These are phyloP conservation scores for Parafenestella ontariensis DNA, from an alignment of 2,329 filamentous ascomycete genomes.

Conservation along the genomic window DNA sequence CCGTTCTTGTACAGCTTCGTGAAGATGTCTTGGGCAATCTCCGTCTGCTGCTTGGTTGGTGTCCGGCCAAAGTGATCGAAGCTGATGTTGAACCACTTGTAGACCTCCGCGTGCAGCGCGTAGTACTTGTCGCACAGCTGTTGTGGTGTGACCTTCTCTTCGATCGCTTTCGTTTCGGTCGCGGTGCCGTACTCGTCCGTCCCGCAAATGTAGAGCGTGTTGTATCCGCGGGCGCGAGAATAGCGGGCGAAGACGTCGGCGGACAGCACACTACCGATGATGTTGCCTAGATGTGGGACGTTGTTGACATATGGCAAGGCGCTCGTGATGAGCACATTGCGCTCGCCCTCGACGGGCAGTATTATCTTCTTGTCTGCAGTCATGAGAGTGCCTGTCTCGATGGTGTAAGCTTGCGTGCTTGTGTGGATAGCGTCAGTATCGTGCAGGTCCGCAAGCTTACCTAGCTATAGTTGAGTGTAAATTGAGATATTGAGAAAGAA, in stretches of 20 bases:
- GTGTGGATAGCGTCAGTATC: not conserved
- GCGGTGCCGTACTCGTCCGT: constrained; percentile 96
- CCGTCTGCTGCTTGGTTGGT: constrained; percentile 84
- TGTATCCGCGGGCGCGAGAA: constrained; percentile 78
- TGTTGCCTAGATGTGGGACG: constrained; percentile 72
- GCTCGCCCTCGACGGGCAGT: constrained; percentile 64
- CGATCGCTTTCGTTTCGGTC: constrained; percentile 92
- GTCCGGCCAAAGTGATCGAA: constrained; percentile 97
- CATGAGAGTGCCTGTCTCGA: constrained; percentile 21
- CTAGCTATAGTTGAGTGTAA: not conserved
- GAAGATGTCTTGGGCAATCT: constrained; percentile 94
- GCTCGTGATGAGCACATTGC: constrained; percentile 88
- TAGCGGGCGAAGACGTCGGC: constrained; percentile 81
- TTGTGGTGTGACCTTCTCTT: constrained; percentile 81
- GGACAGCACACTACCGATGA: constrained; percentile 68
- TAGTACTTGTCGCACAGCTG: constrained; percentile 94
- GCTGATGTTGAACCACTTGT: constrained; percentile 93
- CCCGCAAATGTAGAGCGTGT: constrained; percentile 85
- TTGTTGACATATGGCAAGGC: constrained; percentile 87
- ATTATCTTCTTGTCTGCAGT: constrained; percentile 52
- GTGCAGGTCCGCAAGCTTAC: not conserved
- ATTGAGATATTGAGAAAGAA: not conserved
- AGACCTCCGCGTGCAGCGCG: constrained; percentile 85
- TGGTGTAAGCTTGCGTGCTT: not conserved
- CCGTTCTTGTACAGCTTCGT: constrained; percentile 85